Base-by-base conservation (phyloP, 768 basidiomycete species). In the Strobilomyces dryophilus region DNA sequence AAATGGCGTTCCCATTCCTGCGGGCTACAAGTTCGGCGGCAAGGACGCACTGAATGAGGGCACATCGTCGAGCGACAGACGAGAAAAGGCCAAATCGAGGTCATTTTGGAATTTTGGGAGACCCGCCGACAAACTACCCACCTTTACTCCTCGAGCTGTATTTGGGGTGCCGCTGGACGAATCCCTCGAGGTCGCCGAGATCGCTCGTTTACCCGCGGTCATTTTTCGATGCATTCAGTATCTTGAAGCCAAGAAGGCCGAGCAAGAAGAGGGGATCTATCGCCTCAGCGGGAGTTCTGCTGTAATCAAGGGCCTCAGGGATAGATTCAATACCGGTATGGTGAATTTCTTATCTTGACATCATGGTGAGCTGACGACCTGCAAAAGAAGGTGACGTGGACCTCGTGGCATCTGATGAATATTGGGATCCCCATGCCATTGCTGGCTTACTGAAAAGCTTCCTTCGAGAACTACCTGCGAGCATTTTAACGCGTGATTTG, bases 211-310 rank as follows among this genome's bases (percentile, higher is more conserved):
- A 20, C 97, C 97, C 4, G 92, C 95, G 8, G 88, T 98, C 61
- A 87, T 97, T 32, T 99, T 95, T 76, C 84, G 97, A 49, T 89
- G 87, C 59, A 95, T 99, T 59, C 87, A 97, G 65, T 99, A 95
- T 72, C 76, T 99, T 51, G 92, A 98, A 74, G 81, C 83, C 18
- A 95, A 95, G 75, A 81, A 90, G 67, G 95, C 97, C 20, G 92
- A 98, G 56, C 84, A 90, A 60, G 97, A 99, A 65, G 97, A 99
- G 71, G 97, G 97, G 32, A 95, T 99, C 54, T 99, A 98, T 73
- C 85, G 97, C 54, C 73, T 99, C 54, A 94, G 89, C 65, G 95
- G 95, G 21, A 94, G 92, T 68, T 91, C 92, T 57, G 89, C 93
- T 32, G 93, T 95, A 52, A 94, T 98, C 75, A 97, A 97, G 74